A percentile compares a stretch with the other conserved stretches of the same genome.
Conservation (phyloP, 78 protist genomes). For the Capsaspora owczarzaki region DNA sequence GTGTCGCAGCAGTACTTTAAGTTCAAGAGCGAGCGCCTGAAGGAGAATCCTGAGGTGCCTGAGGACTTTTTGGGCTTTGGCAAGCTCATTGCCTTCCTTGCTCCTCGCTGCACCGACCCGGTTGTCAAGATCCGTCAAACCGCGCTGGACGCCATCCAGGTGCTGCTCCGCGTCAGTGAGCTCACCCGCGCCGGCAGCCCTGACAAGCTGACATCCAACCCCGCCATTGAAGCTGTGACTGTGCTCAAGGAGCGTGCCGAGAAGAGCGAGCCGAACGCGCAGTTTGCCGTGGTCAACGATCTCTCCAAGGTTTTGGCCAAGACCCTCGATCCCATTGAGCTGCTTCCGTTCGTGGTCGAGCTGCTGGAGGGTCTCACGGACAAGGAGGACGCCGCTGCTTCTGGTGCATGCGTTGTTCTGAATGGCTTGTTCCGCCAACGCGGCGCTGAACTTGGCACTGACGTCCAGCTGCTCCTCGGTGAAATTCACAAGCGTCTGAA, state of each 20-base stretch:
- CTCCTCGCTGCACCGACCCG: too few relatives aligned
- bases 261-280: slow-evolving; percentile 44
- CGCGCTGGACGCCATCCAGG: too few relatives aligned
- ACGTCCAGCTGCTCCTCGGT: background rate
- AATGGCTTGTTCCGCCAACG: slow-evolving; percentile 47
- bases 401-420: slow-evolving; percentile 56
- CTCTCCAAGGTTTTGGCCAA: slow-evolving; percentile 10
- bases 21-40: too few relatives aligned
- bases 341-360: slow-evolving; percentile 36
- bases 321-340: slow-evolving; percentile 23
- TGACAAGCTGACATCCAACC: too few relatives aligned
- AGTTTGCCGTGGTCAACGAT: slow-evolving; percentile 48
- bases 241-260: slow-evolving; percentile 33
- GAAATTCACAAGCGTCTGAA: too few relatives aligned
- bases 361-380: slow-evolving; percentile 48
- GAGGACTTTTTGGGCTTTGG: too few relatives aligned
- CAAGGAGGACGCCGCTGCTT: slow-evolving; percentile 13
- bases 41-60: too few relatives aligned
- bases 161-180: slow-evolving; percentile 46
- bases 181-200: too few relatives aligned
- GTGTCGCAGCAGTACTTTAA: too few relatives aligned
- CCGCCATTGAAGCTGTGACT: background rate
- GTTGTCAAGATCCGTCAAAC: too few relatives aligned
- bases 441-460: background rate
- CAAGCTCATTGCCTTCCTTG: too few relatives aligned